A percentile compares a stretch with the other conserved stretches of the same genome.
Conservation (phyloP, 441 rosid genomes). For the Pelargonium australe region DNA sequence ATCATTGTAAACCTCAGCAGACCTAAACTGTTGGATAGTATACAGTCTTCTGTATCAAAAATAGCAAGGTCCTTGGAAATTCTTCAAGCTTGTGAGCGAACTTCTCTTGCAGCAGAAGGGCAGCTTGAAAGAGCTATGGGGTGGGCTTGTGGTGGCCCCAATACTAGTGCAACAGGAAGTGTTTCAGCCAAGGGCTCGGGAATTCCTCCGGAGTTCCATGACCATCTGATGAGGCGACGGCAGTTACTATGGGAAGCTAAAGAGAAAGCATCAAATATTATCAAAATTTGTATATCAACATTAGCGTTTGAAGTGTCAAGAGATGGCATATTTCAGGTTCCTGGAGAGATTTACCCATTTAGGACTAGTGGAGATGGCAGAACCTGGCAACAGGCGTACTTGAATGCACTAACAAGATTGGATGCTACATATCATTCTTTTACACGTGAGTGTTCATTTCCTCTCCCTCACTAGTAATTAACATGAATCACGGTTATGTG, state of each 20-base stretch:
- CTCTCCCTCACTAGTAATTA: slow-evolving; percentile 7
- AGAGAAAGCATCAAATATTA: slow-evolving; percentile 75
- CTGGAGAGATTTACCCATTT: slow-evolving; percentile 46
- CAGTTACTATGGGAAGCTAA: slow-evolving; percentile 72
- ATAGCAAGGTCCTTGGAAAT: slow-evolving; percentile 62
- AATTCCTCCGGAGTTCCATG: slow-evolving; percentile 84
- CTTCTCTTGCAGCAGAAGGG: slow-evolving; percentile 74
- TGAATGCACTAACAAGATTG: slow-evolving; percentile 62
- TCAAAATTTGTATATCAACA: slow-evolving; percentile 69
- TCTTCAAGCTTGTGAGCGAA: slow-evolving; percentile 74
- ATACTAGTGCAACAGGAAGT: slow-evolving; percentile 48
- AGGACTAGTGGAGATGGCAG: slow-evolving; percentile 49
- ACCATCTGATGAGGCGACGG: slow-evolving; percentile 68
- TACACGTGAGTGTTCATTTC: slow-evolving; percentile 50
- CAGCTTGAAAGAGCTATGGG: slow-evolving; percentile 98
- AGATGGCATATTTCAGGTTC: slow-evolving; percentile 67
- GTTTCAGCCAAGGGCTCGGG: slow-evolving; percentile 62
- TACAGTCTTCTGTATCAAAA: slow-evolving; percentile 60
- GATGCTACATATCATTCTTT: slow-evolving; percentile 79
- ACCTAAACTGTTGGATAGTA: slow-evolving; percentile 60
- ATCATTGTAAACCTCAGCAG: slow-evolving; percentile 62
- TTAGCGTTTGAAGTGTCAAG: slow-evolving; percentile 93
- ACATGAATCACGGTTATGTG: slow-evolving; percentile 4
- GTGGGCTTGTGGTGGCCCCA: slow-evolving; percentile 96
- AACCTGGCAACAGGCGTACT: slow-evolving; percentile 79